Base-by-base conservation (phyloP, 495 filamentous ascomycete species). In the Annulohypoxylon stygium region DNA sequence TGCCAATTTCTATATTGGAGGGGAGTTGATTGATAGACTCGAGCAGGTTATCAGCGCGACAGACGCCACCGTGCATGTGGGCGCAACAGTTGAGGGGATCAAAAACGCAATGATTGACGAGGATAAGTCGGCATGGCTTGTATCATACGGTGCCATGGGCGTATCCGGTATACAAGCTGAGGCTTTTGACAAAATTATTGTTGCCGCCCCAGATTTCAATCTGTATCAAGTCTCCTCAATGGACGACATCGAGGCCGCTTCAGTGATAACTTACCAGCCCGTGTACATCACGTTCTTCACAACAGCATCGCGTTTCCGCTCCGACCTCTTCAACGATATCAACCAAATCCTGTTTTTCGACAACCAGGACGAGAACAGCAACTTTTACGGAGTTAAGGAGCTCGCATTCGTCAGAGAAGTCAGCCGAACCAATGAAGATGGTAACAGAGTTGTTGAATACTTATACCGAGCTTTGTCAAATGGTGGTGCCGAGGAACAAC, bases 281-380 rank as follows among this genome's bases (percentile, higher is more conserved):
- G 69, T 63, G 5, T 58, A 76, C 36, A 36, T 76, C 25, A 61
- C 66, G 3, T 76, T 78, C 47, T 78, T 78, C 55, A 78, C 70
- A 26, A 39, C 55, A 12, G 9, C 60, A 36, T 48, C 33, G 25
- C 64, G 73, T 12, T 54, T 69, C 47, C 39, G 69, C 66, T 45
- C 59, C 20, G 53, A 66, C 11, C 20, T 61, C 1, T 69, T 63
- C 23, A 59, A 65, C 47, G 41, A 70, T 25, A 65, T 66, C 2
- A 34, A 67, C 16, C 71, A 78, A 43, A 64, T 73, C 4, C 65
- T 78, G 1, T 75, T 78, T 25, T 60, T 74, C 11, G 60, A 75
- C 33, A 54, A 64, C 12, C 64, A 68, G 34, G 26, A 25, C 25
- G 43, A 64, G 36, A 36, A 41, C n/a, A 18, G 51, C 20, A 2